Base-by-base conservation (phyloP, 768 basidiomycete genomes). In the Wakefieldia striispora region DNA sequence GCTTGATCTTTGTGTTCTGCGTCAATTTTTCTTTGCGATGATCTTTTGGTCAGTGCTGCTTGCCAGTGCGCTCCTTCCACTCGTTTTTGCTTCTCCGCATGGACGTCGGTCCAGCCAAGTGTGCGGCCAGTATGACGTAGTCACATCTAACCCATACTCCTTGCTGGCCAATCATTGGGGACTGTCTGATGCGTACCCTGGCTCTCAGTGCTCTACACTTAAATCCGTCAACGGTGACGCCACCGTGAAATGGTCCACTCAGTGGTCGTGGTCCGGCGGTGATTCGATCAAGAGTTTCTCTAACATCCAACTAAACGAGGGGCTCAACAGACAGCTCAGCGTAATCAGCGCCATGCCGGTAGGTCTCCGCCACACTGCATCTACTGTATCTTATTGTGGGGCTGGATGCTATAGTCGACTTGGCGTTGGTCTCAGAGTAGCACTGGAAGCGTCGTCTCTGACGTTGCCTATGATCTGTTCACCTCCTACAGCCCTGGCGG, bases 391-490 rank as follows among this genome's bases (percentile, higher is more conserved):
- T 20, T 11, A 14, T 12, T 33, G 43, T 39, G 49, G 27, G 48
- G 20, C 7, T 40, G 20, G 26, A 33, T 27, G 13, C 21, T 37
- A 6, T 44, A 83, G 84, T 56, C 79, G 27, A 67, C 60, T 0
- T 86, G 84, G 84, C 47, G 63, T 1, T 86, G 84, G 84, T 72
- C 72, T 6, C 78, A 81, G 50, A 56, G 56, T 13, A 64, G 62
- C 11, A 66, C 70, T 5, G 75, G 70, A 5, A 62, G 61, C 1
- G 65, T 80, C 49, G 76, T 80, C 21, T 75, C 78, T 0, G 74
- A 86, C 48, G 73, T 83, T 23, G 80, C 83, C 6, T 86, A 75
- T 50, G 84, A 86, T 53, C 51, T 86, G 1, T 87, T 86, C 71
- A 86, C 83, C 0, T 77, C 83, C 2, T 58, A 57, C 51, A 68